A percentile compares a stretch with the other conserved stretches of the same genome.
These are phyloP conservation scores for Aspergillus sclerotialis DNA, from an alignment of 2,329 filamentous ascomycete genomes.

Conservation along the genomic window DNA sequence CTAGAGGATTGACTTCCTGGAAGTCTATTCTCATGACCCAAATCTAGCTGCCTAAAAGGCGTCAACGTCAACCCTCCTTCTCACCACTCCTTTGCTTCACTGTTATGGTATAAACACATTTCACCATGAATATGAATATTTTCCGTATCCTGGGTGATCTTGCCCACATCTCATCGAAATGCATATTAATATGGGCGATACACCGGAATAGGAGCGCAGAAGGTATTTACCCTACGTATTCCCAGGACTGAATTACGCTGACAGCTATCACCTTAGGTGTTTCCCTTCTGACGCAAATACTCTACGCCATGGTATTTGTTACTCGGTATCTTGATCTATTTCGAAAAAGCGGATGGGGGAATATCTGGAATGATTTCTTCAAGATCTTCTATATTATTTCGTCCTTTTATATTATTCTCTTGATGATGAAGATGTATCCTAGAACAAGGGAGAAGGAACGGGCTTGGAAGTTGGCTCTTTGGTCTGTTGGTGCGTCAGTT, in stretches of 20 bases:
- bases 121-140: slow-evolving; percentile 28
- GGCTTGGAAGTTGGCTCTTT: slow-evolving; percentile 83
- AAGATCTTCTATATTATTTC: slow-evolving; percentile 85
- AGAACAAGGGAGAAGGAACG: slow-evolving; percentile 84
- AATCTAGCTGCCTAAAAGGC: no score
- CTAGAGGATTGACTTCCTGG: no score
- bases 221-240: slow-evolving; percentile 42
- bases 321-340: slow-evolving; percentile 85
- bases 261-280: slow-evolving; percentile 51
- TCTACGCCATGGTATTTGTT: slow-evolving; percentile 81
- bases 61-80: no score
- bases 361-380: slow-evolving; percentile 67
- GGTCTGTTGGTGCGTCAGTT: slow-evolving; percentile 59
- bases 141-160: slow-evolving; percentile 78
- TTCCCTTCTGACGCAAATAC: slow-evolving; percentile 78
- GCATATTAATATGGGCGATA: slow-evolving; percentile 84
- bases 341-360: slow-evolving; percentile 25
- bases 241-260: neutral
- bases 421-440: slow-evolving; percentile 82
- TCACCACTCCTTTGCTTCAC: no score
- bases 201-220: slow-evolving; percentile 82
- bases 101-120: no score
- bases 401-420: slow-evolving; percentile 74
- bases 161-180: slow-evolving; percentile 78
- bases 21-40: no score